Evolutionary conservation across 2,329 filamentous ascomycete genomes (phyloP).

Genomic region (Chlorencoelia australis): DNA sequence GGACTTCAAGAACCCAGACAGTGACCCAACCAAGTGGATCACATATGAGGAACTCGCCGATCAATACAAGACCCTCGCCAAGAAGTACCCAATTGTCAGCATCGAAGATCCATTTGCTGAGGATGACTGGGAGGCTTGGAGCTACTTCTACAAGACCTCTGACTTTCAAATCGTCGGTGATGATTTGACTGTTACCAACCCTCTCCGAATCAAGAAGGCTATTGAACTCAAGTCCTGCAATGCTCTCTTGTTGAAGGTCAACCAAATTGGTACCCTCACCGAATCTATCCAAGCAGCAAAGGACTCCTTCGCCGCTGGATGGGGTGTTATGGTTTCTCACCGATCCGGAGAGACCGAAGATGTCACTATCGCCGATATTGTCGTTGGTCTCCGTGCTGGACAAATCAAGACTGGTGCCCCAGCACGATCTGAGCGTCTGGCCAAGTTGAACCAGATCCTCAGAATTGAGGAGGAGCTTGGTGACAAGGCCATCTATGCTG

Average conservation of each 20-base stretch:
- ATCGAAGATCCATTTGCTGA: slow-evolving; percentile 99
- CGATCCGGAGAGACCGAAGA: slow-evolving; percentile 99
- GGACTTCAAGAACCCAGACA: slow-evolving; percentile 99
- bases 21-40: slow-evolving; percentile 93
- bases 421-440: slow-evolving; percentile 91
- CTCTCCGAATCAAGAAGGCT: slow-evolving; percentile 97
- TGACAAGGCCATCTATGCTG: slow-evolving; percentile 82
- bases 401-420: slow-evolving; percentile 99
- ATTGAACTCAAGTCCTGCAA: slow-evolving; percentile 99
- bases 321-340: slow-evolving; percentile 99
- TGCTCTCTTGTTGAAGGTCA: slow-evolving; percentile 96
- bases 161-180: slow-evolving; percentile 98
- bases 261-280: slow-evolving; percentile 98
- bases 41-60: slow-evolving; percentile 95
- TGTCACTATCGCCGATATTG: slow-evolving; percentile 97
- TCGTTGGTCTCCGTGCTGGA: slow-evolving; percentile 88
- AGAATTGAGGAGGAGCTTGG: slow-evolving; percentile 99
- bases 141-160: slow-evolving; percentile 99
- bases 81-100: slow-evolving; percentile 97
- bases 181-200: slow-evolving; percentile 98
- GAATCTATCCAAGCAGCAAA: slow-evolving; percentile 99
- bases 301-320: slow-evolving; percentile 89
- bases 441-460: slow-evolving; percentile 99
- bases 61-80: slow-evolving; percentile 75
- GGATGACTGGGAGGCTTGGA: slow-evolving; percentile 99